Evolutionary conservation across 163 green algal species (phyloP).

Genomic region (Volvox carteri): DNA sequence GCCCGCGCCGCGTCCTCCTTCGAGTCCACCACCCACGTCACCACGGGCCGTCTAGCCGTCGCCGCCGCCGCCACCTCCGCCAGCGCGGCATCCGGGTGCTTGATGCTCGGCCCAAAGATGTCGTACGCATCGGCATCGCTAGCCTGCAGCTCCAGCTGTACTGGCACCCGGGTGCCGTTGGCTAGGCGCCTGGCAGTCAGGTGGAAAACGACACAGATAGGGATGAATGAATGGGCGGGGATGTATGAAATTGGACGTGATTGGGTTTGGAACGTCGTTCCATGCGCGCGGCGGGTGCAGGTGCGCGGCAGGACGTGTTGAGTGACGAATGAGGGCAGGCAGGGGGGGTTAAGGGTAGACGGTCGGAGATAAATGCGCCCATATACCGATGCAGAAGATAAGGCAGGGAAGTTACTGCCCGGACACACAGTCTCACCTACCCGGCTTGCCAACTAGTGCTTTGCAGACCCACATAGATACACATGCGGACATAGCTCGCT

Average conservation of each 20-base stretch:
- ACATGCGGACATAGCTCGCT: not conserved
- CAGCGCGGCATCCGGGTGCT: not conserved
- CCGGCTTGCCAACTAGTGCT: not conserved
- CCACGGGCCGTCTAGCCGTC: not conserved
- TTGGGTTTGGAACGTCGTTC: not conserved
- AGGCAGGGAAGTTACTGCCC: not conserved
- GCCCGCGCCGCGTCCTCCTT: not conserved
- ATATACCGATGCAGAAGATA: no score
- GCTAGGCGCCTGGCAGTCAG: slow-evolving; percentile 4
- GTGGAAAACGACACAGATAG: no score
- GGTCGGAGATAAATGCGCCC: not conserved
- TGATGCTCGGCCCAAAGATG: slow-evolving; percentile 27
- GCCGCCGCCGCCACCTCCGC: not conserved
- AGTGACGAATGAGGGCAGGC: not conserved
- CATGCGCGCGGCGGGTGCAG: not conserved
- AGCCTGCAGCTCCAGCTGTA: not conserved
- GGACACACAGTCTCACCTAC: not conserved
- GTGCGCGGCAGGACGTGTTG: not conserved
- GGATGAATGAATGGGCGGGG: not conserved
- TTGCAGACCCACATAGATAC: not conserved
- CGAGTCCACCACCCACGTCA: slow-evolving; percentile 26
- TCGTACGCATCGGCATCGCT: slow-evolving; percentile 10
- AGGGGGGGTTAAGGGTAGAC: not conserved
- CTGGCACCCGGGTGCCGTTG: not conserved
- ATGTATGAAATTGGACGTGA: not conserved